Base-by-base conservation (phyloP, 768 basidiomycete genomes). In the Termitomyces titanicus region DNA sequence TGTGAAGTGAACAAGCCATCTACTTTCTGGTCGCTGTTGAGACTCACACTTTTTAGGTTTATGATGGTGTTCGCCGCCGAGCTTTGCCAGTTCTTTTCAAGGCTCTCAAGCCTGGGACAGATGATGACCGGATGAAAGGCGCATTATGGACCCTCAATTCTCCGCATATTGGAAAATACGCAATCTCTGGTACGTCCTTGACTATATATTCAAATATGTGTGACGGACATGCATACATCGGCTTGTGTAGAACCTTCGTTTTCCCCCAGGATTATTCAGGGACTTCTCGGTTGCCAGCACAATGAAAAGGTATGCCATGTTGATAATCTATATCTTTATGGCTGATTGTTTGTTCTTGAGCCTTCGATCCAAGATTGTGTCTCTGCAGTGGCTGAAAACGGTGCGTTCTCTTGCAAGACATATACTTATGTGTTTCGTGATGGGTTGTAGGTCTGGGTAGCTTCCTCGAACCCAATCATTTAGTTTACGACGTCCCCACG, bases 51-150 rank as follows among this genome's bases (percentile, higher is more conserved):
- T 24, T 15, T 55, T 42, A 89, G 87, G 68, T 76, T 3, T 89
- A 84, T 61, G 89, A 90, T 63, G 89, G 87, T 5, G 78, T 87
- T 35, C 76, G 85, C 33, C 77, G 76, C 15, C 81, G 86, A n/a
- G 79, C 79, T 35, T 72, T 88, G 18, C 85, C 86, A 9, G 56
- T 72, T 40, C 67, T 88, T n/a, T 81, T 83, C 56, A 67, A 75
- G 38, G 79, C 82, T 5, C 70, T 88, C 49, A 75, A 80, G 47
- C 83, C 86, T 6, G 90, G 87, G 3, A 79, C 79, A 18, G 92
- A 94, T 37, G 90, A 91, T 61, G 91, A 93, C 66, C 80, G 88
- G n/a, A 91, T 94, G 85, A 95, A 97, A 72, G 94, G 94, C 10
- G 89, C 91, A 3, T 70, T 94, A 18, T 93, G 90, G 83, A 85